Conservation (phyloP, 179 eudicot species). For the Gypsophila paniculata region DNA sequence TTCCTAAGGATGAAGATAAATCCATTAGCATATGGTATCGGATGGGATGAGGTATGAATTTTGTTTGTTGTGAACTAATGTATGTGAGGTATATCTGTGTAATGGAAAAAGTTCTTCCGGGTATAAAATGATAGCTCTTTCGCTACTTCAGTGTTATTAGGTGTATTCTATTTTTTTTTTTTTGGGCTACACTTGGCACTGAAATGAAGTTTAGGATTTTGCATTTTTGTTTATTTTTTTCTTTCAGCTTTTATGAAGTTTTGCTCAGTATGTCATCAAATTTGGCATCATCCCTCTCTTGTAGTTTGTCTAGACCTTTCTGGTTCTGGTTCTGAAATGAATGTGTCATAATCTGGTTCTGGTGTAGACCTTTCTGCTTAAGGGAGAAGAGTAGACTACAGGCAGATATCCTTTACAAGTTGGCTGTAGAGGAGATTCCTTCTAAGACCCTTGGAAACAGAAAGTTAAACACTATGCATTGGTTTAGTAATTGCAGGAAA, state of each 20-base stretch:
- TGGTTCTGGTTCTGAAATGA: no score
- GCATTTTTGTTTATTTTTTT: neutral
- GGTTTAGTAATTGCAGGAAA: neutral
- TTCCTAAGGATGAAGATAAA: slow-evolving; percentile 97
- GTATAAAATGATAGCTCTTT: slow-evolving; percentile 10
- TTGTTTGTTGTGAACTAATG: neutral
- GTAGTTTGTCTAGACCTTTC: neutral
- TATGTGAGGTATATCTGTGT: neutral
- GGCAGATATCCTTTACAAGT: no score
- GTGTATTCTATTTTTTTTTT: neutral
- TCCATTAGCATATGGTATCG: slow-evolving; percentile 97
- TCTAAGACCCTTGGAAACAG: neutral
- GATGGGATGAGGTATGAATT: slow-evolving; percentile 93
- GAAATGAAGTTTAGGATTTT: slow-evolving; percentile 3
- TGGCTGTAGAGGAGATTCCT: neutral
- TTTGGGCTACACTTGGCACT: slow-evolving; percentile 4
- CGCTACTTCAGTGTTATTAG: neutral
- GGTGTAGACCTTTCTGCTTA: neutral
- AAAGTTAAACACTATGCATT: neutral
- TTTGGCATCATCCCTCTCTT: neutral
- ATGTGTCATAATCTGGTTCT: neutral
- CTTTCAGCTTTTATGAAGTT: neutral
- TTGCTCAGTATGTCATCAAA: neutral
- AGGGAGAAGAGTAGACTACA: no score
- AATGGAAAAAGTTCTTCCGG: neutral